phyloP scores from a whole-genome alignment of 805 yeast species.

The Lachancea quebecensis region DNA sequence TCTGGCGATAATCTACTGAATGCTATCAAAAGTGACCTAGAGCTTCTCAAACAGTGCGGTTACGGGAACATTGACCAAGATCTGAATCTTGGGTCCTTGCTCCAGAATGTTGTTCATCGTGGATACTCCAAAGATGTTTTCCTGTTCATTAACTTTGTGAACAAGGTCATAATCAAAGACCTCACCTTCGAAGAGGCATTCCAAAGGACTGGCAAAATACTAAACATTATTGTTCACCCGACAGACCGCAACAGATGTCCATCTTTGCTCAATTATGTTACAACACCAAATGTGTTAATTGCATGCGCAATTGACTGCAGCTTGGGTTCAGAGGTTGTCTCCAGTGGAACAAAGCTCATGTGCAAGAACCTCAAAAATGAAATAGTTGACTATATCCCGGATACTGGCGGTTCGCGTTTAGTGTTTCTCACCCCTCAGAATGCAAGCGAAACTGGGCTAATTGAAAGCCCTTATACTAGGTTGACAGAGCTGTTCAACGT shows the following conservation, averaged over 20 bases:
- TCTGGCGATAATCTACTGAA: constrained; percentile 34
- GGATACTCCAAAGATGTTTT: constrained; percentile 85
- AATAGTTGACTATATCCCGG: constrained; percentile 45
- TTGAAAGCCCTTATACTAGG: constrained; percentile 73
- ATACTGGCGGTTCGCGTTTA: constrained; percentile 13
- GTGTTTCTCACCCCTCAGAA: constrained; percentile 41
- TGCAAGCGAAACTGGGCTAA: constrained; percentile 34
- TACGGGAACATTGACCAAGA: constrained; percentile 33
- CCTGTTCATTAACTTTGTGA: constrained; percentile 69
- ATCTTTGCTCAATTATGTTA: constrained; percentile 73
- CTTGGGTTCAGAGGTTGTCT: constrained; percentile 62
- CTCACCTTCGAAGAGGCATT: constrained; percentile 92
- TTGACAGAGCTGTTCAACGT: constrained; percentile 91
- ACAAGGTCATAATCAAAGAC: constrained; percentile 62
- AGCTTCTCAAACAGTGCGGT: constrained; percentile 46
- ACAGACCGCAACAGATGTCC: constrained; percentile 54
- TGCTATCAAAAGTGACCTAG: constrained; percentile 50
- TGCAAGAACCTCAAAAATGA: constrained; percentile 60
- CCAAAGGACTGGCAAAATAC: constrained; percentile 64
- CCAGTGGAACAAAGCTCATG: constrained; percentile 47
- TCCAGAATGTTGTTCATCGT: constrained; percentile 67
- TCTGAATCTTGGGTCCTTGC: constrained; percentile 48
- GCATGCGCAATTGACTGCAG: constrained; percentile 88
- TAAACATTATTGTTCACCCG: constrained; percentile 83
- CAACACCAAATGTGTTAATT: constrained; percentile 87